A percentile compares a stretch with the other conserved stretches of the same genome.
Conservation (phyloP, 1,284 basidiomycete genomes). For the Gymnopus androsaceus region DNA sequence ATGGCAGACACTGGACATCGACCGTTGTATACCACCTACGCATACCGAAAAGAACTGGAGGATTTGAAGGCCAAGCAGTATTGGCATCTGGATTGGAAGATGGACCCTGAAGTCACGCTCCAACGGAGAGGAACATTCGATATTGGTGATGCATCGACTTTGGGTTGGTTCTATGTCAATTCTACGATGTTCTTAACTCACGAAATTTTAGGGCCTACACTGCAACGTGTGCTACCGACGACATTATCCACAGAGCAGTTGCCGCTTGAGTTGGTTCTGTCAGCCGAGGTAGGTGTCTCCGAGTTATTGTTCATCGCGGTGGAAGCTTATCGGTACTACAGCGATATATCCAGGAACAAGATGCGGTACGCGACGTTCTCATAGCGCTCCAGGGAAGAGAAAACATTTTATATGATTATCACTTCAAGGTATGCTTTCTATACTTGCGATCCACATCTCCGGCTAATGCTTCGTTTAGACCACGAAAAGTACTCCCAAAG, state of each 20-base stretch:
- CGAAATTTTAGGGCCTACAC: conserved; percentile 44
- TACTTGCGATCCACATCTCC: neutral
- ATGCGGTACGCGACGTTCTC: conserved; percentile 73
- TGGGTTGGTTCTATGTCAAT: conserved; percentile 44
- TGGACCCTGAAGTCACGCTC: conserved; percentile 36
- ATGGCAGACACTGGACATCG: conserved; percentile 9
- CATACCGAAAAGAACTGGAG: conserved; percentile 55
- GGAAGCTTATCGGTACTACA: conserved; percentile 26
- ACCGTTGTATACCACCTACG: conserved; percentile 33
- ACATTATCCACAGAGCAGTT: neutral
- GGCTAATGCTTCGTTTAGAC: conserved; percentile 36
- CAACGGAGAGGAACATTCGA: conserved; percentile 43
- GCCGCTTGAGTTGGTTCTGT: conserved; percentile 6
- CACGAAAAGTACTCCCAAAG: conserved; percentile 51
- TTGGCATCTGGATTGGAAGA: conserved; percentile 65
- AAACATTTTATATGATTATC: conserved; percentile 55
- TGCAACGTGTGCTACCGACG: conserved; percentile 36
- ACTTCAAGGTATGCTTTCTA: conserved; percentile 34
- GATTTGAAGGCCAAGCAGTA: conserved; percentile 63
- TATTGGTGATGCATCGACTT: conserved; percentile 65
- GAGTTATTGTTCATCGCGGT: neutral
- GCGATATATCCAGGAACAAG: conserved; percentile 71
- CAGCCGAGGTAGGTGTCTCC: conserved; percentile 6
- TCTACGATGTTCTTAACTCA: neutral
- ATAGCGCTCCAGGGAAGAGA: conserved; percentile 70